Base-by-base conservation (phyloP, 106 monocot species). In the Dendrobium nobile region DNA sequence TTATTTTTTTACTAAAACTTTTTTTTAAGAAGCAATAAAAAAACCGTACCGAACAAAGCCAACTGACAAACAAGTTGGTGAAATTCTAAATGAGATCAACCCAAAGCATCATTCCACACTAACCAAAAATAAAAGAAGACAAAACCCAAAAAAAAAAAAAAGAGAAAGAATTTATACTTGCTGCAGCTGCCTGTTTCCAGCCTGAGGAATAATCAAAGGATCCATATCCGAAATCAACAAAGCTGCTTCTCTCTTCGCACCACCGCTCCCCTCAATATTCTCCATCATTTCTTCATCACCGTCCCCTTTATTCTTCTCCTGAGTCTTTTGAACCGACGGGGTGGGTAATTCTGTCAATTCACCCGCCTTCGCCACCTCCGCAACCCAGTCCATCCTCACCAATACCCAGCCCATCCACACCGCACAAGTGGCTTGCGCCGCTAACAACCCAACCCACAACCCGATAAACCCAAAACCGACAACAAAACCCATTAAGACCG, bases 371-470 rank as follows among this genome's bases (percentile, higher is more conserved):
- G 85, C 88, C 37, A 80, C 88, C 82, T 97, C 90, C 3, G 73
- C 80, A 7, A 44, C 59, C 96, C 96, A 97, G 67, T 97, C 90
- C 2, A 89, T 94, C 19, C 48, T 74, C 7, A 56, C 72, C 22
- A 94, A 58, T 4, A 73, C 89, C 22, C 77, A 83, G 9, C 41
- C 61, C 94, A 97, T 97, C 79, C 87, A 72, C 5, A 27, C 77
- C 0, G 90, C 92, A 78, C 96, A 97, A 0, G 89, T 85, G 0
- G 84, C 88, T 83, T 97, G 94, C 2, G 96, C 94, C 0, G 96
- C 87, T 0, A 94, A 87, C 58, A 97, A 64, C 9, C 94, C 96
- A 20, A 94, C 47, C 96, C 92, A 97, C 7, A 97, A 87, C 2
- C 96, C 96, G 7, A 78, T n/a, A 80, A 97, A 97, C 24, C 96